These are phyloP conservation scores for Populus ilicifolia DNA, from an alignment of 345 rosid species.

Conservation along the genomic window DNA sequence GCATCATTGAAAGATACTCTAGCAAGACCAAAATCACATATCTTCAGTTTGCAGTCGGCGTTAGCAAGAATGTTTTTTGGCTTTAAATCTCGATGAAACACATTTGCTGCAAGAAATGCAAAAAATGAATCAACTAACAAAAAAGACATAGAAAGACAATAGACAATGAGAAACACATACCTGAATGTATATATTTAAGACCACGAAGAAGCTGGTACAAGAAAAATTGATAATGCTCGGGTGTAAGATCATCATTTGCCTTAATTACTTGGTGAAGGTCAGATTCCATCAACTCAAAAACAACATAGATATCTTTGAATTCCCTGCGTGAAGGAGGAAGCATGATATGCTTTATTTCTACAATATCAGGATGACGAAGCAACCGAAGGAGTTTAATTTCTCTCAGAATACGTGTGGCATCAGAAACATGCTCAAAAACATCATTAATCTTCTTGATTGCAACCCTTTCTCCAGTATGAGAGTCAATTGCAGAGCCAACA, in stretches of 20 bases:
- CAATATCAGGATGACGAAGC: constrained; percentile 94
- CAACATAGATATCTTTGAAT: constrained; percentile 88
- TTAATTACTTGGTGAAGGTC: constrained; percentile 97
- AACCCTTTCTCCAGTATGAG: constrained; percentile 77
- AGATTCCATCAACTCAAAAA: constrained; percentile 97
- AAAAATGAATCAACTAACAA: constrained; percentile 9
- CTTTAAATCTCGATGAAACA: constrained; percentile 94
- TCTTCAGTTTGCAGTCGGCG: constrained; percentile 97
- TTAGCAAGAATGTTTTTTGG: constrained; percentile 98
- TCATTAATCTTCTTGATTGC: constrained; percentile 96
- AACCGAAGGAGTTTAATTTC: constrained; percentile 90
- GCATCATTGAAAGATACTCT: constrained; percentile 96
- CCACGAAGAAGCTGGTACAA: constrained; percentile 98
- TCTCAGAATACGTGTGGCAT: constrained; percentile 90
- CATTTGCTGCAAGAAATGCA: constrained; percentile 61
- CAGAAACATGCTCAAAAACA: constrained; percentile 97
- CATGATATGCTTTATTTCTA: constrained; percentile 93
- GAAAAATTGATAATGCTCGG: constrained; percentile 95
- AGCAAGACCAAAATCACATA: constrained; percentile 98
- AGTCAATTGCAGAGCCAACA: constrained; percentile 86
- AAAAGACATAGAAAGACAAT: constrained; percentile 3
- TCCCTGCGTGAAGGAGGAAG: constrained; percentile 96
- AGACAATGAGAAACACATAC: constrained; percentile 35
- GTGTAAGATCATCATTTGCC: constrained; percentile 93
- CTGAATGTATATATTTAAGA: constrained; percentile 85